These are phyloP conservation scores for Raddia distichophylla DNA, from an alignment of 176 grass and related monocot species.

Conservation along the genomic window DNA sequence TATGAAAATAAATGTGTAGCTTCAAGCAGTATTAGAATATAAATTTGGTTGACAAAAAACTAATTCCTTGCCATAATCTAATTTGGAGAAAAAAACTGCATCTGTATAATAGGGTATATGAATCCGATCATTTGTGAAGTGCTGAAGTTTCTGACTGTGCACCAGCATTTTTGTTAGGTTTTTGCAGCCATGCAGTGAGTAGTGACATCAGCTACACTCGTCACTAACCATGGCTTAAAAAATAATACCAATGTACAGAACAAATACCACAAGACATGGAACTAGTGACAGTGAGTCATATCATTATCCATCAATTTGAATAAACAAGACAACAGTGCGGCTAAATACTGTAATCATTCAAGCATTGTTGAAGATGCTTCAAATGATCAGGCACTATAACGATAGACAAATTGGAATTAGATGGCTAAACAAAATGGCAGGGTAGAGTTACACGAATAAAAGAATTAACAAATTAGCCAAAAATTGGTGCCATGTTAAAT, in stretches of 20 bases:
- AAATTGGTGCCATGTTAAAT: background rate
- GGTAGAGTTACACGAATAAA: background rate
- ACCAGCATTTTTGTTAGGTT: background rate
- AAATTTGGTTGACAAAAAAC: conserved; percentile 16
- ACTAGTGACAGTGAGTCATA: background rate
- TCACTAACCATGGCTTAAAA: background rate
- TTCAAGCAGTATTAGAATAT: background rate
- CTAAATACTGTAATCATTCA: background rate
- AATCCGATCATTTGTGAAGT: background rate
- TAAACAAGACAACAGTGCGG: background rate
- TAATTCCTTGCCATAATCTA: background rate
- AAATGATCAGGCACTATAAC: background rate
- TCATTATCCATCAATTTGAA: conserved; percentile 16
- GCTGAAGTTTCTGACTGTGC: background rate
- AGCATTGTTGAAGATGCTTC: background rate
- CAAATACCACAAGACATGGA: background rate
- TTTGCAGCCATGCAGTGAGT: background rate
- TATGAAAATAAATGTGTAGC: background rate
- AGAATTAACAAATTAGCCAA: background rate
- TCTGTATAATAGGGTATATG: background rate
- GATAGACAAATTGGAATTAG: background rate
- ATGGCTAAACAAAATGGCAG: background rate
- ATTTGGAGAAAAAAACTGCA: background rate
- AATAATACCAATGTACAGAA: background rate
- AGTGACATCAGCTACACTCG: background rate